Conservation (phyloP, 805 yeast species). For the Lipomyces mesembrius region DNA sequence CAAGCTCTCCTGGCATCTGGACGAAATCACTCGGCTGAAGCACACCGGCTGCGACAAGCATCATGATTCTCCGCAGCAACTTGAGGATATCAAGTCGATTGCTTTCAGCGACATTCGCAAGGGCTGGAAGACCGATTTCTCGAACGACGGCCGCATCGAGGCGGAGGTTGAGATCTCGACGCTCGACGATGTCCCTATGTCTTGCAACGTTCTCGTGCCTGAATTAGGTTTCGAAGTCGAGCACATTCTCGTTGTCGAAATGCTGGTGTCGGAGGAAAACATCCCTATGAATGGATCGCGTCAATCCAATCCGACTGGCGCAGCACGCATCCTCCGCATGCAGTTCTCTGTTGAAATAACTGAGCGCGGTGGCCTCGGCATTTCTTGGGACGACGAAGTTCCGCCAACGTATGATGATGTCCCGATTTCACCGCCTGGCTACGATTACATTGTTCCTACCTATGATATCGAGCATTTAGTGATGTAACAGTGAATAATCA, state of each 20-base stretch:
- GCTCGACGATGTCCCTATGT: conserved; percentile 35
- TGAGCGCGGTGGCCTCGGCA: conserved; percentile 92
- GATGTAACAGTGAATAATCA: conserved; percentile 5
- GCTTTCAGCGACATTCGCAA: conserved; percentile 78
- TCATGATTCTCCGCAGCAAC: conserved; percentile 15
- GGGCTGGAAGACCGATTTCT: conserved; percentile 96
- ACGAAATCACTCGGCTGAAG: conserved; percentile 73
- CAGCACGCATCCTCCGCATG: conserved; percentile 93
- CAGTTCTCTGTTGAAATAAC: conserved; percentile 83
- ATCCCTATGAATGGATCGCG: conserved; percentile 48
- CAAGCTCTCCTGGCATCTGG: conserved; percentile 84
- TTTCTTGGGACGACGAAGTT: conserved; percentile 98
- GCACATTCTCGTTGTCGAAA: conserved; percentile 80
- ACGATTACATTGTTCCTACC: conserved; percentile 48
- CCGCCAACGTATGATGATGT: conserved; percentile 95
- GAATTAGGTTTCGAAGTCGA: conserved; percentile 74
- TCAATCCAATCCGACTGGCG: conserved; percentile 71
- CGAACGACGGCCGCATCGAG: conserved; percentile 78
- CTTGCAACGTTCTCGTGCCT: conserved; percentile 84
- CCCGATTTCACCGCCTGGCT: conserved; percentile 85
- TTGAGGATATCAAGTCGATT: conserved; percentile 73
- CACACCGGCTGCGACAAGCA: conserved; percentile 57
- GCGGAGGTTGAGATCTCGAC: conserved; percentile 50
- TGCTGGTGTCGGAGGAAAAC: conserved; percentile 91
- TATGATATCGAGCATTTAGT: conserved; percentile 29